Conservation (phyloP, 768 basidiomycete species). For the Suillus lakei region DNA sequence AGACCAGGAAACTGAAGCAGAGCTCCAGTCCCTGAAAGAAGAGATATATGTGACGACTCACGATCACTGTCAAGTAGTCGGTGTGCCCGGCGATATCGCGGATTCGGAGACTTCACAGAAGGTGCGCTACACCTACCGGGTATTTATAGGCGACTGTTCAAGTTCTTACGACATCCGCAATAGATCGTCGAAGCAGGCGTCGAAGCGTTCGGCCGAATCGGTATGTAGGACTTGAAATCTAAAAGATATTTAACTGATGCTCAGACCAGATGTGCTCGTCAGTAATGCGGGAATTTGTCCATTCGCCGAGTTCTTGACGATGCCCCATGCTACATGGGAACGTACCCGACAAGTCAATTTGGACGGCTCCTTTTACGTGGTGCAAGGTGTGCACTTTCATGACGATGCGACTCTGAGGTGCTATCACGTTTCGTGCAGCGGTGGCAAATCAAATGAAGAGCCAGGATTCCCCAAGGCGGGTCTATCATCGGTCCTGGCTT, state of each 20-base stretch:
- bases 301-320: slow-evolving; percentile 73
- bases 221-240: slow-evolving; percentile 42
- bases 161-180: background rate
- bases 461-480: slow-evolving; percentile 71
- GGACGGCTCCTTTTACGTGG: slow-evolving; percentile 75
- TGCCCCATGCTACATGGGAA: slow-evolving; percentile 52
- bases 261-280: slow-evolving; percentile 48
- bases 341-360: slow-evolving; percentile 62
- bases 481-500: slow-evolving; percentile 77
- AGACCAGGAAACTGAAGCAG: slow-evolving; percentile 55
- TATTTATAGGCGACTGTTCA: background rate
- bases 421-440: slow-evolving; percentile 39
- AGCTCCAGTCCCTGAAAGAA: slow-evolving; percentile 48
- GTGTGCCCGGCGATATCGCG: slow-evolving; percentile 70
- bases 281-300: slow-evolving; percentile 75
- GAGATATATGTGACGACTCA: slow-evolving; percentile 46
- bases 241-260: slow-evolving; percentile 1
- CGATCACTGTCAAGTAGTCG: slow-evolving; percentile 43
- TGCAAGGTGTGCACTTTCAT: slow-evolving; percentile 50
- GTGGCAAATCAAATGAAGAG: slow-evolving; percentile 76
- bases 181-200: slow-evolving; percentile 69
- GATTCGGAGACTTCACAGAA: slow-evolving; percentile 57
- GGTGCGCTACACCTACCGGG: slow-evolving; percentile 37
- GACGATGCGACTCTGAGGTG: slow-evolving; percentile 2
- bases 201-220: slow-evolving; percentile 65